These are phyloP conservation scores for Talaromyces marneffei DNA, from an alignment of 2,329 filamentous ascomycete species.

Conservation along the genomic window DNA sequence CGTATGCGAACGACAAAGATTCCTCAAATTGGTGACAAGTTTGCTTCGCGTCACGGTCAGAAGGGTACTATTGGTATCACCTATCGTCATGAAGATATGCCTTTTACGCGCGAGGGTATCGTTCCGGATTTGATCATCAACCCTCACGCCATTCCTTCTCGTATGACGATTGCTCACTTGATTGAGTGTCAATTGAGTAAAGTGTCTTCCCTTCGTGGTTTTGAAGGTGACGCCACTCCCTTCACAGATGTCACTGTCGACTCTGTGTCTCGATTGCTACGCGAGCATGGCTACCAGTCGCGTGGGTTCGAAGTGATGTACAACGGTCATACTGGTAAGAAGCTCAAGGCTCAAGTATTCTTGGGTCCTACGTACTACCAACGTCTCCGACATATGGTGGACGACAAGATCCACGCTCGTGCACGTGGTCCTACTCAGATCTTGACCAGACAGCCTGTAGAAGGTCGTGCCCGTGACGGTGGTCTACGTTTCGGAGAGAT, in stretches of 20 bases:
- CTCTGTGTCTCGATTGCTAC: constrained; percentile 77
- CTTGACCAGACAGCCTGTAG: constrained; percentile 91
- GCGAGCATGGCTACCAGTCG: constrained; percentile 89
- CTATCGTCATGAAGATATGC: constrained; percentile 97
- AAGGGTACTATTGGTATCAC: constrained; percentile 99
- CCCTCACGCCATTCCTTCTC: constrained; percentile 97
- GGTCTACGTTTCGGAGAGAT: constrained; percentile 99
- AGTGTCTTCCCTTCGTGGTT: constrained; percentile 84
- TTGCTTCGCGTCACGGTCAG: constrained; percentile 96
- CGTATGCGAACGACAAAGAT: constrained; percentile 96
- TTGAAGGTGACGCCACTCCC: constrained; percentile 94
- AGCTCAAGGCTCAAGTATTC: constrained; percentile 91
- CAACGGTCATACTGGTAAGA: constrained; percentile 92
- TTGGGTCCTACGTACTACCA: constrained; percentile 98
- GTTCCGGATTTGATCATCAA: constrained; percentile 97
- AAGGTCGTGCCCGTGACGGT: constrained; percentile 96
- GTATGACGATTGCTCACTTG: constrained; percentile 99
- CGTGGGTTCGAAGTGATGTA: constrained; percentile 99
- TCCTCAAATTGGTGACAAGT: constrained; percentile 98
- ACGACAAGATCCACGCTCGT: constrained; percentile 99
- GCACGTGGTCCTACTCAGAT: constrained; percentile 95
- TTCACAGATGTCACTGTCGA: constrained; percentile 98
- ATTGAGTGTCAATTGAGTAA: constrained; percentile 98
- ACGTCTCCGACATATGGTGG: constrained; percentile 97
- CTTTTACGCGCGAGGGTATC: constrained; percentile 86